Evolutionary conservation across 257 asterid genomes (phyloP).

Genomic region (Haberlea rhodopensis): DNA sequence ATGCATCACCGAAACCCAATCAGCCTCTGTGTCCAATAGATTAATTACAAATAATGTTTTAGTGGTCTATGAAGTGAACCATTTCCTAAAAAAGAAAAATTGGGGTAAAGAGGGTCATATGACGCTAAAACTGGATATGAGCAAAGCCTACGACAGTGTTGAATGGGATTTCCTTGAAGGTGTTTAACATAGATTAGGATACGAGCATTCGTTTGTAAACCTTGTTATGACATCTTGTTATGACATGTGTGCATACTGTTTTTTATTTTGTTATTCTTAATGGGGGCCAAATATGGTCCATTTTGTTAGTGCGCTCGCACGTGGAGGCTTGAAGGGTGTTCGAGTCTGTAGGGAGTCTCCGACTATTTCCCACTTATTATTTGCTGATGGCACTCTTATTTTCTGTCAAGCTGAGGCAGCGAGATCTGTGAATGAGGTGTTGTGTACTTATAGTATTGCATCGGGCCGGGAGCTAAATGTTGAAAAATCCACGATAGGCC

Average conservation of each 20-base stretch:
- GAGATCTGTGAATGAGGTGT: fast-evolving
- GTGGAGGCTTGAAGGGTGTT: background rate
- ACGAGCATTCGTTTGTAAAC: background rate
- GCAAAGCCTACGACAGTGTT: no score
- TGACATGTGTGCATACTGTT: background rate
- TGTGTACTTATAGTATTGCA: background rate
- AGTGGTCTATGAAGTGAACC: background rate
- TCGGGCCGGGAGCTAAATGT: background rate
- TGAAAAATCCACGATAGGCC: background rate
- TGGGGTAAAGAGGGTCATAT: no score
- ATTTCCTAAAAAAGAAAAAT: no score
- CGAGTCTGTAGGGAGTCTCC: background rate
- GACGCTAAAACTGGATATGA: background rate
- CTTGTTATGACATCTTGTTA: no score
- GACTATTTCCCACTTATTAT: background rate
- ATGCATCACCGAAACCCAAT: background rate
- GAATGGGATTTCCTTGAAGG: background rate
- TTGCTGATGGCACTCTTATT: background rate
- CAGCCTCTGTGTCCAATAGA: background rate
- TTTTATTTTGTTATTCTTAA: background rate
- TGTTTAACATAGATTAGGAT: background rate
- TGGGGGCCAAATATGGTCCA: background rate
- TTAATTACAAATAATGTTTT: background rate
- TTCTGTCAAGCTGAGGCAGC: background rate
- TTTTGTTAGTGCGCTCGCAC: background rate